phyloP scores from a whole-genome alignment of 306 rosid species.

The Geum urbanum region DNA sequence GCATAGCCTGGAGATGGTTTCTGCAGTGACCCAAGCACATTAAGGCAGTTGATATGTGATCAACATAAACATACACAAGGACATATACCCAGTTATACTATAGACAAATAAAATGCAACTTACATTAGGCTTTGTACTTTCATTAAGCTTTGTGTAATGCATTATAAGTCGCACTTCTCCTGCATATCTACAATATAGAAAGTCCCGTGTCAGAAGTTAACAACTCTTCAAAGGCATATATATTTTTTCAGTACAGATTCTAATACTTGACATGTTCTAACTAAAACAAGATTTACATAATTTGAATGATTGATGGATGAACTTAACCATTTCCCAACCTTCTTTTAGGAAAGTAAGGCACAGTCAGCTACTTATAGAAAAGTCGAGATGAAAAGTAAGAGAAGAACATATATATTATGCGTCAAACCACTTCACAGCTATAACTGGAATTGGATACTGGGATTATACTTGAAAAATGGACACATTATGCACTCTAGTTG shows the following conservation, averaged over 20 bases:
- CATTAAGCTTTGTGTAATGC: slow-evolving; percentile 28
- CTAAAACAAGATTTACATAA: background rate
- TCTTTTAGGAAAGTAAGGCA: background rate
- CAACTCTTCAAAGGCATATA: background rate
- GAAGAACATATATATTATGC: background rate
- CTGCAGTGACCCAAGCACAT: slow-evolving; percentile 28
- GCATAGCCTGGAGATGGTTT: slow-evolving; percentile 28
- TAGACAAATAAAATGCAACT: slow-evolving; percentile 7
- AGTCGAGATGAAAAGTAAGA: background rate
- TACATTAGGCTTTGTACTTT: slow-evolving; percentile 32
- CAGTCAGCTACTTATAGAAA: no score
- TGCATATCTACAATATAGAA: slow-evolving; percentile 31
- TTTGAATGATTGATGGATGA: background rate
- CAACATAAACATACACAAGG: no score
- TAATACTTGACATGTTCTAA: background rate
- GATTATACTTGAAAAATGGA: background rate
- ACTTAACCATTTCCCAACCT: background rate
- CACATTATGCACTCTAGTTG: background rate
- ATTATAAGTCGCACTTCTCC: slow-evolving; percentile 49
- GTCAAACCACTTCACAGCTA: background rate
- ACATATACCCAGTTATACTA: no score
- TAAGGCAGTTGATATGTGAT: no score
- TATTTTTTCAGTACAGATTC: background rate
- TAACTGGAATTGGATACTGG: background rate
- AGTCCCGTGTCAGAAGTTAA: background rate